These are phyloP conservation scores for Colletotrichum aenigma DNA, from an alignment of 2,329 filamentous ascomycete species.

Conservation along the genomic window DNA sequence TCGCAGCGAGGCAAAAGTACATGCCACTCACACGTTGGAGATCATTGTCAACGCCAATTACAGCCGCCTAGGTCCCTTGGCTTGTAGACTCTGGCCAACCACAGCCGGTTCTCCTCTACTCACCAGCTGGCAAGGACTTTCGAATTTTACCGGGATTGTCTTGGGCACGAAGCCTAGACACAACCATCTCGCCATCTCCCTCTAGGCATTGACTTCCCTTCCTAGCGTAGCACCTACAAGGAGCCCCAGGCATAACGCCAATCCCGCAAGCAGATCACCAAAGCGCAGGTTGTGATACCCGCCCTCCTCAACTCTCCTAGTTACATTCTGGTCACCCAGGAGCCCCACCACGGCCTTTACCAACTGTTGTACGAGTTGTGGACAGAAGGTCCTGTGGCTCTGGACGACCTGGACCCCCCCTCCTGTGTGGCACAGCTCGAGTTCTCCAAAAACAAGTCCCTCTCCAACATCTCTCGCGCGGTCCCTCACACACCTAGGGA, in stretches of 20 bases:
- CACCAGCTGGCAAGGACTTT: background rate
- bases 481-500: background rate
- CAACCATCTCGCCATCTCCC: conserved; percentile 1
- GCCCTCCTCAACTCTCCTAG: background rate
- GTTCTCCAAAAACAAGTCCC: background rate
- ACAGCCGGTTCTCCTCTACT: background rate
- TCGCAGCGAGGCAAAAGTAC: background rate
- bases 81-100: conserved; percentile 1
- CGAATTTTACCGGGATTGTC: conserved; percentile 12
- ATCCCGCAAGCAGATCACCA: conserved; percentile 5
- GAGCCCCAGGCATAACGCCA: conserved; percentile 5
- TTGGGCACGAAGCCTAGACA: background rate
- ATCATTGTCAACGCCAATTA: background rate
- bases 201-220: background rate
- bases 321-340: background rate
- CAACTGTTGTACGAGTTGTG: background rate
- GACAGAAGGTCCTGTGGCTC: conserved; percentile 7
- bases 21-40: background rate
- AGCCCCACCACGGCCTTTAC: conserved; percentile 14
- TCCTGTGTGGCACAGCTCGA: background rate
- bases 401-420: background rate
- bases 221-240: conserved; percentile 12
- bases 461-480: background rate
- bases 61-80: background rate
- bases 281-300: conserved; percentile 1